Conservation (phyloP, 257 asterid species). For the Pogostemon cablin region DNA sequence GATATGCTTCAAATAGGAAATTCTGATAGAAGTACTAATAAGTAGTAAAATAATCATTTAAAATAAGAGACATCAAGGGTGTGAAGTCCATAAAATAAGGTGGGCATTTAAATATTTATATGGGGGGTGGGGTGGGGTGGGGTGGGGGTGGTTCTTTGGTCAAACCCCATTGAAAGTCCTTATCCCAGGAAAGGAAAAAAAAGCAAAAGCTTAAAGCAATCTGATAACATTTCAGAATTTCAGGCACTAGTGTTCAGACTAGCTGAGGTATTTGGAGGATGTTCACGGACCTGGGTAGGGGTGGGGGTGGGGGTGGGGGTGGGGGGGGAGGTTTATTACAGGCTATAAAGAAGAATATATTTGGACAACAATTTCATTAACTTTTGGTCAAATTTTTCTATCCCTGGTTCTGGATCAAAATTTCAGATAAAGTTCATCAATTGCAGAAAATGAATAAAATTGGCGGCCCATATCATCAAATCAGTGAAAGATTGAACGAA, state of each 20-base stretch:
- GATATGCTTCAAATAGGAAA: conserved; percentile 25
- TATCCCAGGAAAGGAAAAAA: conserved; percentile 29
- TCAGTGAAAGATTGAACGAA: conserved; percentile 43
- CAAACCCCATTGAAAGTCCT: conserved; percentile 52
- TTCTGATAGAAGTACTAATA: conserved; percentile 17
- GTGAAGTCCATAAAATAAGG: conserved; percentile 55
- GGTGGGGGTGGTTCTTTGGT: conserved; percentile 44
- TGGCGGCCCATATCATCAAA: conserved; percentile 86
- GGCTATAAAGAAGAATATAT: conserved; percentile 13
- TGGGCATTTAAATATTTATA: conserved; percentile 52
- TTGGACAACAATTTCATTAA: conserved; percentile 25
- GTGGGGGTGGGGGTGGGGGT: neutral
- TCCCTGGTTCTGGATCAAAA: conserved; percentile 28
- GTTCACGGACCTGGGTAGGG: conserved; percentile 31
- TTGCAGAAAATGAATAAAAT: conserved; percentile 39
- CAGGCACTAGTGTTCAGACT: conserved; percentile 70
- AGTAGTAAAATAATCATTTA: neutral
- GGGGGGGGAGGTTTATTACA: conserved; percentile 4
- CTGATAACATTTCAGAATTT: conserved; percentile 57
- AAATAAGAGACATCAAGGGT: conserved; percentile 21
- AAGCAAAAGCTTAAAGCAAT: conserved; percentile 58
- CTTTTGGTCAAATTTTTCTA: conserved; percentile 32
- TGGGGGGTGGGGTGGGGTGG: conserved; percentile 12
- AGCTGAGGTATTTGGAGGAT: conserved; percentile 48
- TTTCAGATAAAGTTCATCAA: neutral